Base-by-base conservation (phyloP, 1,284 basidiomycete species). In the Cryptococcus wingfieldii region DNA sequence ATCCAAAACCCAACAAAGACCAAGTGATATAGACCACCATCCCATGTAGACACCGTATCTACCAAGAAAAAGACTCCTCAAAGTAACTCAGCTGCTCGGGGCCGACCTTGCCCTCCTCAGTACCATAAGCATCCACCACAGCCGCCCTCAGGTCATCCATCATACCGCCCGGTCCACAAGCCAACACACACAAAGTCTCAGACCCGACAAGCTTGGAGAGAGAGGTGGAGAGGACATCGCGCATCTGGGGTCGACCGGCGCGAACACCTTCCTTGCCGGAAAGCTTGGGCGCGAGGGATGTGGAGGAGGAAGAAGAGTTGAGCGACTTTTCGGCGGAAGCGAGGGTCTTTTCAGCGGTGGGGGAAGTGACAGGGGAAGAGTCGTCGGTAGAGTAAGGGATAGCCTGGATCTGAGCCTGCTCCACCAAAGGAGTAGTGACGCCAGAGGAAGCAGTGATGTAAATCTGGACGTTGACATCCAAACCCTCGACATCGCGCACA, bases 151-250 rank as follows among this genome's bases (percentile, higher is more conserved):
- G 38, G 38, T 69, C 68, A 54, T 71, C 68, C 60, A 66, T 66
- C 69, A 69, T 69, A 5, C n/a, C 48, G 1, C 53, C 61, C 3
- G 69, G 69, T 3, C 70, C 70, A 37, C 70, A 72, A 2, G 60
- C 59, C 9, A 68, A 43, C 4, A 72, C 60, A 0, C 62, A 68
- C 9, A 72, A 48, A 28, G 63, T 58, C 47, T 64, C 57, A 2
- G 41, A 37, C 1, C 56, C 60, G 1, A 57, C 53, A 0, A 65
- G 48, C 2, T 37, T 38, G 7, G 31, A 38, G 19, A 67, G 16
- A 2, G 54, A 51, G 2, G n/a, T 18, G 1, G 38, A 19, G 12
- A 70, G 38, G 7, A 69, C n/a, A 4, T 49, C 51, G 4, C 38
- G 45, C 59, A 70, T 60, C 2, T 39, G 28, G 6, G 69, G 67